Conservation (phyloP, 2,329 filamentous ascomycete species). For the Aspergillus piperis region DNA sequence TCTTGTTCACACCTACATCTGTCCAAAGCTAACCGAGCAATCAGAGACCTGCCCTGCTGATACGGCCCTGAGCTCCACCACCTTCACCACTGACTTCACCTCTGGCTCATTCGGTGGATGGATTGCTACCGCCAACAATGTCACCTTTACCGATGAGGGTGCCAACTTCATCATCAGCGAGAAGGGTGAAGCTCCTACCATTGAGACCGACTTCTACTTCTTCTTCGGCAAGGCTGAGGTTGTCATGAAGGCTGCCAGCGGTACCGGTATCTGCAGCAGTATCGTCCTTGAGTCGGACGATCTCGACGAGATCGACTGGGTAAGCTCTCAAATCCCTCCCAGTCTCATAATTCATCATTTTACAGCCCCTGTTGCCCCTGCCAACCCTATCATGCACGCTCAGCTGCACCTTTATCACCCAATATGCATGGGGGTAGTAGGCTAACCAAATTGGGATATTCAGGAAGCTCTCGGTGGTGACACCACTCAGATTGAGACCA, state of each 20-base stretch:
- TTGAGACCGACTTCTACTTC: slow-evolving; percentile 91
- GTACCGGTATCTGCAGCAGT: slow-evolving; percentile 87
- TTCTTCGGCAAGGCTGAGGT: slow-evolving; percentile 94
- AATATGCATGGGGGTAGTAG: slow-evolving; percentile 52
- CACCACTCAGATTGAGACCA: slow-evolving; percentile 63
- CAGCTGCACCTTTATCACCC: slow-evolving; percentile 1
- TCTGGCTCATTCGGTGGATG: slow-evolving; percentile 59
- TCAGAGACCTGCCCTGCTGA: slow-evolving; percentile 64
- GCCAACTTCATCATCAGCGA: slow-evolving; percentile 76
- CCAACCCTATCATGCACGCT: neutral
- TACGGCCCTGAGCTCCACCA: slow-evolving; percentile 61
- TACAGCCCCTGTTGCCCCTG: slow-evolving; percentile 38
- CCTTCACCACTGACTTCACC: slow-evolving; percentile 42
- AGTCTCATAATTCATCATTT: neutral
- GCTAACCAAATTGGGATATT: slow-evolving; percentile 33
- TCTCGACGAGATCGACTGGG: slow-evolving; percentile 95
- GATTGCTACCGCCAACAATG: slow-evolving; percentile 65
- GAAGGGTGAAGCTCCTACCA: slow-evolving; percentile 80
- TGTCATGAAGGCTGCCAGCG: slow-evolving; percentile 80
- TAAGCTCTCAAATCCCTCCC: slow-evolving; percentile 56
- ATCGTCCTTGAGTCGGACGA: slow-evolving; percentile 90
- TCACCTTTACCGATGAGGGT: slow-evolving; percentile 70
- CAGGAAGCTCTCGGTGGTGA: slow-evolving; percentile 43
- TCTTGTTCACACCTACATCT: neutral
- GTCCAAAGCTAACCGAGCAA: slow-evolving; percentile 9